Conservation (phyloP, 345 rosid genomes). For the Populus deltoides region DNA sequence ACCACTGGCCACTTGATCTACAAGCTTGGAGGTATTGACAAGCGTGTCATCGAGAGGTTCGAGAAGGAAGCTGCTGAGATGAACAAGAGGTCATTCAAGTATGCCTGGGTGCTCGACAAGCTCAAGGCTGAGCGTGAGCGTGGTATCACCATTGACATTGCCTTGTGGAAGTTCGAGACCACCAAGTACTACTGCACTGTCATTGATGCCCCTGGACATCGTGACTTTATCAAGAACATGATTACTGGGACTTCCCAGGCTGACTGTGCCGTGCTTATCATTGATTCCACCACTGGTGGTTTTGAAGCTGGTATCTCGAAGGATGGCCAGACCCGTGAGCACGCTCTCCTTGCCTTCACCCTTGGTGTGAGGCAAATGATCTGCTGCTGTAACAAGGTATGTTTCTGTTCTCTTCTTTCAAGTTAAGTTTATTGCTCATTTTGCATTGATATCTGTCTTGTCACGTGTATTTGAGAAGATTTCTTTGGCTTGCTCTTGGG, state of each 20-base stretch:
- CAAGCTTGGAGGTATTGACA: conserved; percentile 84
- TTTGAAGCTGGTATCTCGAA: conserved; percentile 81
- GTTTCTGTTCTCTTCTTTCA: background rate
- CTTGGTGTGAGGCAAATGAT: conserved; percentile 77
- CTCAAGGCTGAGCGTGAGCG: conserved; percentile 86
- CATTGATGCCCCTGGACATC: conserved; percentile 82
- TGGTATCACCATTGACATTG: conserved; percentile 82
- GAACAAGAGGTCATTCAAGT: conserved; percentile 89
- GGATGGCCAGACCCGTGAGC: conserved; percentile 81
- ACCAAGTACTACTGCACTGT: conserved; percentile 79
- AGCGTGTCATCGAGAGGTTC: conserved; percentile 81
- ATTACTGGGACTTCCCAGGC: conserved; percentile 85
- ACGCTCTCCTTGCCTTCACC: conserved; percentile 60
- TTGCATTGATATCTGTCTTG: no score
- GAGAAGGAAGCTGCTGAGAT: conserved; percentile 94
- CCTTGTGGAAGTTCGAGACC: conserved; percentile 83
- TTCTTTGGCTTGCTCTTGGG: no score
- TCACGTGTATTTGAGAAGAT: no score
- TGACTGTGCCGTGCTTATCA: conserved; percentile 75
- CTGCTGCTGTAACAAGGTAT: conserved; percentile 72
- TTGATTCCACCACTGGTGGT: conserved; percentile 83
- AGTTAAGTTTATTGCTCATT: background rate
- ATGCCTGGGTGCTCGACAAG: conserved; percentile 86
- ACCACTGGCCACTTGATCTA: conserved; percentile 80
- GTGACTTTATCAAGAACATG: conserved; percentile 82